Base-by-base conservation (phyloP, 345 rosid species). In the Excoecaria cochinchinensis region DNA sequence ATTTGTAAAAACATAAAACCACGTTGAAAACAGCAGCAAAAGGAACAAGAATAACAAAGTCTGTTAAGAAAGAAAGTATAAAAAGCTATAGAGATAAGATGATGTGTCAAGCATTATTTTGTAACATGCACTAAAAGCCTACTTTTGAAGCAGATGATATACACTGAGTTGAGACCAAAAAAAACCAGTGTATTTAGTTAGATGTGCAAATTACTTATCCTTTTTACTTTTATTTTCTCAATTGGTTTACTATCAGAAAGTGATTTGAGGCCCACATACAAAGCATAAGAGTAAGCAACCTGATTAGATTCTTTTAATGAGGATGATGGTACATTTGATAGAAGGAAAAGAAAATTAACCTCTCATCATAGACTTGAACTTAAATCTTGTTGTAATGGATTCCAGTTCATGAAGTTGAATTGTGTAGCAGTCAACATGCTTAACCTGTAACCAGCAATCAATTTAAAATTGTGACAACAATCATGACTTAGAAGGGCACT, bases 351-450 rank as follows among this genome's bases (percentile, higher is more conserved):
- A 19, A 46, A 71, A 77, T 51, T 51, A 84, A 91, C 98, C 99
- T 76, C 97, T 89, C 99, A 95, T 92, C 97, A 95, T 95, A 55
- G 99, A 95, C 78, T 84, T 80, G 90, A 95, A 91, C 77, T 83
- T 89, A 73, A 79, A 95, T 82, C 75, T 83, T 77, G 99, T 85
- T 72, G 92, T 75, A 64, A 92, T 85, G 6, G 97, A 89, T 85
- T 95, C 95, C 71, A 95, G 91, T 82, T 95, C 99, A 71, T 88
- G 89, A 78, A 85, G 74, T 80, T 86, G 84, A 80, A 90, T 78
- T 67, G 90, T 86, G 76, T 89, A 86, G 81, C 97, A 91, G 84
- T 95, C 98, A 77, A 95, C 86, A 74, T 87, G 90, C 85, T 90
- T 92, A 74, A 91, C 97, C 98, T 92, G 91, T 80, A 62, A 80